Evolutionary conservation across 169 alveolate genomes (phyloP).

Genomic region (Eimeria brunetti): DNA sequence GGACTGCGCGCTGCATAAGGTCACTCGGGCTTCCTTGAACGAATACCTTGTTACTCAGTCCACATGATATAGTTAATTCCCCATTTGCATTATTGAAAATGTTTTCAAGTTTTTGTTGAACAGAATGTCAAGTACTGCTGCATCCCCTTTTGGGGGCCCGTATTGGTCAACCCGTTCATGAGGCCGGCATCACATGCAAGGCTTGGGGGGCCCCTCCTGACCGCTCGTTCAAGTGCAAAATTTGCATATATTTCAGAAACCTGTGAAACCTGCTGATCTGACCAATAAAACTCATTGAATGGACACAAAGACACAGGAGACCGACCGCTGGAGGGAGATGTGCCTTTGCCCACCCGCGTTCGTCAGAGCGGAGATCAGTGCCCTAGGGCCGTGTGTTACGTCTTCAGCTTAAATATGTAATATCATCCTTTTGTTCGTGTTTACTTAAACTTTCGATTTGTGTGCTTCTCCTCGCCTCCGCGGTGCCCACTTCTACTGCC

Average conservation of each 20-base stretch:
- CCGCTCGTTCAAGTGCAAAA: neutral
- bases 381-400: neutral
- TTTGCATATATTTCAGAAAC: neutral
- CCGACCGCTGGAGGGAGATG: neutral
- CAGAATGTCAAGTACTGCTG: neutral
- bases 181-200: constrained; percentile 29
- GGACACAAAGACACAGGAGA: neutral
- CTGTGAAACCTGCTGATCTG: neutral
- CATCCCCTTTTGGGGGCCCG: no score
- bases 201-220: neutral
- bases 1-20: neutral
- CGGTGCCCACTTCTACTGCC: neutral
- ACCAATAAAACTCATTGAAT: neutral
- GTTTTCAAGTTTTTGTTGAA: neutral
- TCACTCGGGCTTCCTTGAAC: neutral
- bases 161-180: neutral
- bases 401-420: neutral
- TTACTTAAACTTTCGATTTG: neutral
- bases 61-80: neutral
- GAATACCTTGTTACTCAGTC: neutral
- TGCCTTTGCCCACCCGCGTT: neutral
- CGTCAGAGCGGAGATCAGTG: neutral
- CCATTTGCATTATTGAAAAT: neutral
- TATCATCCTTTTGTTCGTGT: neutral
- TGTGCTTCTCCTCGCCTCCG: neutral